Evolutionary conservation across 345 rosid genomes (phyloP).

Genomic region (Excoecaria agallocha): DNA sequence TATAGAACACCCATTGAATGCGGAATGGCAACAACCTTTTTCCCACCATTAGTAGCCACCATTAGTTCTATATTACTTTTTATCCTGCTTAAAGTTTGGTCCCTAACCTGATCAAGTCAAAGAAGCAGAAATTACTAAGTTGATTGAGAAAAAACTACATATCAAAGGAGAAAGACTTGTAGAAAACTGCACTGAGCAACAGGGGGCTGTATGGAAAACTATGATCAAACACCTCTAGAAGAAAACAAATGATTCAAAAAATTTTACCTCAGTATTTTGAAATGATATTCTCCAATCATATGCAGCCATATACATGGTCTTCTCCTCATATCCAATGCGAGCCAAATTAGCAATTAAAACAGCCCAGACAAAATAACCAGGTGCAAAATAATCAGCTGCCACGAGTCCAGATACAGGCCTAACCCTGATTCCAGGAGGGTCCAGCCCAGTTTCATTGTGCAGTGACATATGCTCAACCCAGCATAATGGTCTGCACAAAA

Average conservation of each 20-base stretch:
- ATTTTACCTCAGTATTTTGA: constrained; percentile 62
- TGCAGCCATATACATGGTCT: constrained; percentile 76
- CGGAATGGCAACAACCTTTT: constrained; percentile 62
- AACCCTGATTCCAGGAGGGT: constrained; percentile 60
- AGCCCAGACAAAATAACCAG: constrained; percentile 79
- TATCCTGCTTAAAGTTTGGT: constrained; percentile 58
- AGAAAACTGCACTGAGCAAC: neutral
- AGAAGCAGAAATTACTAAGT: constrained; percentile 11
- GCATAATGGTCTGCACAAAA: constrained; percentile 58
- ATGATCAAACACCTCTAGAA: neutral
- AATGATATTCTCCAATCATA: constrained; percentile 78
- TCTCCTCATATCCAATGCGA: constrained; percentile 69
- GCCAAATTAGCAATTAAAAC: constrained; percentile 76
- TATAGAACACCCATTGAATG: constrained; percentile 74
- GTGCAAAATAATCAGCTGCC: constrained; percentile 80
- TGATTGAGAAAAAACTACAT: constrained; percentile 2
- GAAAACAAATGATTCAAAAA: constrained; percentile 1
- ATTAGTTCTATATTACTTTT: constrained; percentile 68
- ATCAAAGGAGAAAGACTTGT: neutral
- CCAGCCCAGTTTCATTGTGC: constrained; percentile 67
- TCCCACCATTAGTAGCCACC: constrained; percentile 63
- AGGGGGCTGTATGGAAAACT: neutral
- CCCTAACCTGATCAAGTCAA: constrained; percentile 51
- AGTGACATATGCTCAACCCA: constrained; percentile 75
- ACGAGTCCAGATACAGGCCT: constrained; percentile 73